Evolutionary conservation across 768 basidiomycete species (phyloP).

Genomic region (Amanita jacksonii): DNA sequence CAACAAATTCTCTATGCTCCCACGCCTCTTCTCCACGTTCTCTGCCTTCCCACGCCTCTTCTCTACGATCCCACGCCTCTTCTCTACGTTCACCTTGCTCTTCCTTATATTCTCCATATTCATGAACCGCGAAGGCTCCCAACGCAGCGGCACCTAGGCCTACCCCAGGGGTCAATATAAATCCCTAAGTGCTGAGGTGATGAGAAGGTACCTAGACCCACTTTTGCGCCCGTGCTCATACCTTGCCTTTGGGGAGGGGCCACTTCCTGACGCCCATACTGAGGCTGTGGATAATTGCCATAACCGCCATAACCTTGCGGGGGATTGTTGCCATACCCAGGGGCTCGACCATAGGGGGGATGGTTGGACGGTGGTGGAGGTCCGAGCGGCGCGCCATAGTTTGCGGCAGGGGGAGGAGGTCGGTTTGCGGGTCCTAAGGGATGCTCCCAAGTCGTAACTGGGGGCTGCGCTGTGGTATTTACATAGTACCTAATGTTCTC

Average conservation of each 20-base stretch:
- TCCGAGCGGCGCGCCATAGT: slow-evolving; percentile 27
- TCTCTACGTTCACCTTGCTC: slow-evolving; percentile 16
- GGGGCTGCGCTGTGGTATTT: slow-evolving; percentile 51
- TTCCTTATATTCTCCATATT: slow-evolving; percentile 19
- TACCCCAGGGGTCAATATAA: neutral
- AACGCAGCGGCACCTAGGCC: no score
- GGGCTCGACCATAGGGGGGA: slow-evolving; percentile 9
- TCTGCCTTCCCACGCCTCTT: slow-evolving; percentile 31
- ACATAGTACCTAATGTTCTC: slow-evolving; percentile 60
- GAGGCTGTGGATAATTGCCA: slow-evolving; percentile 1
- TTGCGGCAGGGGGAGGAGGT: slow-evolving; percentile 27
- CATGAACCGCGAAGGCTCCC: no score
- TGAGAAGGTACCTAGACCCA: slow-evolving; percentile 32
- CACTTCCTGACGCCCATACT: slow-evolving; percentile 20
- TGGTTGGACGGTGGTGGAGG: slow-evolving; percentile 30
- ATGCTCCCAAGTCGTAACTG: slow-evolving; percentile 61
- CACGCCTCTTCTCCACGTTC: no score
- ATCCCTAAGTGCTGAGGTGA: neutral
- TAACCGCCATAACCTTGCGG: slow-evolving; percentile 4
- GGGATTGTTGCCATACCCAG: slow-evolving; percentile 19
- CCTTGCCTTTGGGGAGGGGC: slow-evolving; percentile 30
- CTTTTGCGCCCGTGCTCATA: slow-evolving; percentile 40
- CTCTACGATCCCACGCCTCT: neutral
- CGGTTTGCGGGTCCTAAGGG: slow-evolving; percentile 39
- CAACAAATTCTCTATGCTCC: no score